Evolutionary conservation across 2,329 filamentous ascomycete genomes (phyloP), one percentile per base, ranked within the genome.

Genomic region (Aspergillus hiratsukae): DNA sequence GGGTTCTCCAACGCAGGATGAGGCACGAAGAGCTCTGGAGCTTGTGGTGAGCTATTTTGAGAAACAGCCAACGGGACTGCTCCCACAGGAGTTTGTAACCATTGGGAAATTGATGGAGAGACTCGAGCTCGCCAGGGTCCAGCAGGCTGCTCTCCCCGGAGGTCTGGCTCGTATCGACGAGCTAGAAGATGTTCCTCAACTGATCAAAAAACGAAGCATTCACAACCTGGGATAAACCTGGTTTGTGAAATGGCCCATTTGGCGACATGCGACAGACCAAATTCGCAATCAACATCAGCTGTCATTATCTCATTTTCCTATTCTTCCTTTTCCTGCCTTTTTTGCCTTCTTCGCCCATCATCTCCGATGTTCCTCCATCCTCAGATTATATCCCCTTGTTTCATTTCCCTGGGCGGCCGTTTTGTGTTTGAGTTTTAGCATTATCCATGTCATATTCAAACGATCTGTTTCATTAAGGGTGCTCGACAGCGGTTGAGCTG

Each of bases 51-150:
- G 77, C 58, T 96, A 93, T 69, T 88, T 97, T 70, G 83, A 90
- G 64, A 86, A 86, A 58, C 83, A 88, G 63, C 84, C 86, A 11
- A 75, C 80, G 0, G 87, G 86, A 1, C 83, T 91, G 31, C 84
- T 89, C 17, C 89, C 94, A 67, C 83, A 90, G 49, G 92, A 97
- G 61, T 92, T 88, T 70, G 73, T 89, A 61, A 84, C 86, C 3
- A 86, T 97, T 49, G 81, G 90, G 19, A 90, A 91, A 69, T 77
- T 97, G 61, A 93, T 92, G 71, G 89, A 96, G 72, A 95, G 93
- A 74, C 80, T 96, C 29, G 86, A 89, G 58, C 78, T 95, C 37
- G 84, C 88, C 49, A 82, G 85, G 62, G 71, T 67, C 55, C 72
- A 72, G 11, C 61, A 69, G 49, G 62, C 67, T 61, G 59, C 67